Base-by-base conservation (phyloP, 2,329 filamentous ascomycete genomes). In the Alternaria atra region DNA sequence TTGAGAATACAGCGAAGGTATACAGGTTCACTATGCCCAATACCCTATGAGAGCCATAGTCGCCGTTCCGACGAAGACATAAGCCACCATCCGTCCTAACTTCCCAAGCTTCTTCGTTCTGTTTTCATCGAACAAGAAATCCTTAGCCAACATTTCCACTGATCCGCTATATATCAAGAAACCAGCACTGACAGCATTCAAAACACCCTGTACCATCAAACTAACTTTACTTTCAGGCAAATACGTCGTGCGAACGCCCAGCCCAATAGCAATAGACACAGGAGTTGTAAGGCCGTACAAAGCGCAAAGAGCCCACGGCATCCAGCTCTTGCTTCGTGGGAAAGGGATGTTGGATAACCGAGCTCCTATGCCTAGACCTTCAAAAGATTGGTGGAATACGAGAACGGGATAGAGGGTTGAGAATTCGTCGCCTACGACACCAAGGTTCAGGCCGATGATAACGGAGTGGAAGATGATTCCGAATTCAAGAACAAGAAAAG, bases 391-490 rank as follows among this genome's bases (percentile, higher is more conserved):
- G 12, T 58, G 55, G 9, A 58, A 58, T 1, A 58, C 50, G 2
- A 58, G 34, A 2, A 58, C 55, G 1, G 50, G 42, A 7, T 54
- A 55, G 13, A 58, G 55, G 1, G 55, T 58, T 2, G 42, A 40
- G n/a, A 58, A 58, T 1, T 50, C 46, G 42, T 47, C 9, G n/a
- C 40, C 55, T 10, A 58, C 50, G 15, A 58, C 55, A 10, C 55
- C 55, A 4, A 58, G 50, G 34, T 55, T 58, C 17, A 58, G 9
- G 6, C 55, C 50, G 50, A 58, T 48, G 32, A 58, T 55, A 25
- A 54, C 55, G 9, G 55, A 58, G 34, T 58, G 55, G 15, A 58
- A 58, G 2, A 54, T 48, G 3, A 58, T 58, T 17, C 55, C 55
- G 15, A 55, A 42, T 42, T 58, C 55, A 2, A 58, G 20, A 7